phyloP scores from a whole-genome alignment of 2,329 filamentous ascomycete species.

The Diaporthe citriasiana region DNA sequence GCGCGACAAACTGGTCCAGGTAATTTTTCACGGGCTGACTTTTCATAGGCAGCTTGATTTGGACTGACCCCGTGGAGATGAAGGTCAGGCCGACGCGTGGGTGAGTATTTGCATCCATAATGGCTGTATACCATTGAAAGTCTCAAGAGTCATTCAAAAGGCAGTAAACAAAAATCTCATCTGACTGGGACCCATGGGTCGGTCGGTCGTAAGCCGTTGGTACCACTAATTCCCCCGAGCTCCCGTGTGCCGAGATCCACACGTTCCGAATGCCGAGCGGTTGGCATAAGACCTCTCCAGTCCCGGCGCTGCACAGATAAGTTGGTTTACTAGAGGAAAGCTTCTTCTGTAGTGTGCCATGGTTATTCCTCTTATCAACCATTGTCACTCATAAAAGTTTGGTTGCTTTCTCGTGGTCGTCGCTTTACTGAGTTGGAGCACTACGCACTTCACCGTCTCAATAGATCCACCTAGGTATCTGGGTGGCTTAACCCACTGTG shows the following conservation, averaged over 20 bases:
- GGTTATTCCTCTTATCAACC: no score
- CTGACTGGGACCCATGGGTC: not conserved
- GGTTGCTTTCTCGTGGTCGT: no score
- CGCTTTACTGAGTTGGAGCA: no score
- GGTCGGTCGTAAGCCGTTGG: not conserved
- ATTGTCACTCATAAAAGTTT: no score
- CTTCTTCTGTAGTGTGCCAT: no score
- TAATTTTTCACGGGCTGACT: constrained; percentile 1
- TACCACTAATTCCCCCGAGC: not conserved
- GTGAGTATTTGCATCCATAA: constrained; percentile 2
- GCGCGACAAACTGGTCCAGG: constrained; percentile 35
- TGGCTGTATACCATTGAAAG: not conserved
- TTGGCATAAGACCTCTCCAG: not conserved
- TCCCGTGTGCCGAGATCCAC: not conserved
- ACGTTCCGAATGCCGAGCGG: not conserved
- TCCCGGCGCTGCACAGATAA: no score
- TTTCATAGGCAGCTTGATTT: constrained; percentile 20
- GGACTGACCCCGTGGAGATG: constrained; percentile 7
- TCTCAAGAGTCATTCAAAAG: not conserved
- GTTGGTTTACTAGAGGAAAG: no score
- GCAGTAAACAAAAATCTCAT: not conserved
- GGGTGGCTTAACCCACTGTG: no score
- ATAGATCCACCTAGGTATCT: no score
- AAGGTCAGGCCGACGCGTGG: not conserved
- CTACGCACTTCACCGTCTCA: no score